Evolutionary conservation across 257 asterid species (phyloP), one percentile per base, ranked within the genome.

Genomic region (Agastache rugosa): DNA sequence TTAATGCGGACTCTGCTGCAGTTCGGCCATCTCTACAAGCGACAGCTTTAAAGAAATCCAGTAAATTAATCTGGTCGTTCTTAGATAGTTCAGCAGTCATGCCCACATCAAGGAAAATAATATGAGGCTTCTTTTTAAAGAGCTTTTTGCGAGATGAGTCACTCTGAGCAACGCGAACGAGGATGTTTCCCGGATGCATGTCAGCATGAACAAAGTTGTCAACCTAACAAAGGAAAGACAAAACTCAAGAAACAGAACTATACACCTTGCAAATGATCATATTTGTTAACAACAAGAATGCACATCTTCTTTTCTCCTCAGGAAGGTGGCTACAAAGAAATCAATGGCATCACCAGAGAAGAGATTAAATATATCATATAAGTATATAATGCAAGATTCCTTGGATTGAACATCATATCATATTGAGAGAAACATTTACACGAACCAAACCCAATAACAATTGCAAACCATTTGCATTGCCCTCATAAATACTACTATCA

Each of bases 101-200:
- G 78, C 97, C 97, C 22, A 87, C 97, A 55, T 90, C 97, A 62
- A 90, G 75, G 87, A 90, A 90, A 39, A 90, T 77, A 31, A 90
- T 77, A 79, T 87, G 97, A 72, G 97, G 96, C 84, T 90, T 90
- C 61, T 78, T 50, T 78, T 90, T 90, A 73, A 87, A 88, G 68
- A 88, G 64, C 75, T 37, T 83, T 72, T 87, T 87, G 51, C 88
- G 85, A 69, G 95, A 82, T 48, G 85, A 78, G 71, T 84, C 80
- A 63, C 79, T 81, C 83, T 47, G 70, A 68, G 81, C 63, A 22
- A 79, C 84, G 29, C 97, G 95, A 34, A 90, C 97, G 67, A 90
- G 93, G 80, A 90, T 89, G 85, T 90, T 90, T 69, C 97, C 97
- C 16, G 97, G 97, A 75, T 90, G 97, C 97, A 90, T 87, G 74